Evolutionary conservation across 148 eudicot species (phyloP), one percentile per base, ranked within the genome.

Genomic region (Persicaria maculosa): DNA sequence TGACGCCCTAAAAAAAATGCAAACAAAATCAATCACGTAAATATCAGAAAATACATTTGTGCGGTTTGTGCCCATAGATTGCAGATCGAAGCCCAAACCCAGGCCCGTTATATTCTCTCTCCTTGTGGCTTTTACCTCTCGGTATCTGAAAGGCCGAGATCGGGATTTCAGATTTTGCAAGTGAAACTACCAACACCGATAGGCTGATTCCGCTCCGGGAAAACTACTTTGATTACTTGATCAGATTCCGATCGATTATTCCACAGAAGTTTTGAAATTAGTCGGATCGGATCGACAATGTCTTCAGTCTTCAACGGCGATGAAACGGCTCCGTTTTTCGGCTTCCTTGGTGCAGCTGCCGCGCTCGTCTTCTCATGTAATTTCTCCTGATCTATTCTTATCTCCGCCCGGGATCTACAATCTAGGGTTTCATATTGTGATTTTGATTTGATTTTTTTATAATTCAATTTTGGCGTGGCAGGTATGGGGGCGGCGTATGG

Each of bases 401-500:
- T 16, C 47, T 14, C 0, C 20, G 47, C 15, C 10, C 1, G 44
- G 14, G 11, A 16, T 6, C 40, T 31, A 31, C 40, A 1, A 1
- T 31, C 40, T 31, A 31, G 40, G 40, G 40, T 31, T 31, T 31
- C 40, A 2, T 31, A 31, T 31, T 31, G 40, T 31, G 40, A 31
- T 1, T 22, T 25, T 6, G 5, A n/a, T 64, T 64, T 22, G 68
- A 20, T 64, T 22, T 25, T 9, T 6, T 20, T 31, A 31, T 9
- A 15, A 11, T 17, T 64, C 40, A 64, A 17, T 22, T 25, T 31
- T 64, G 43, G 36, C 14, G 25, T 64, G 40, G 40, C 58, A 72
- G 74, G 74, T 50, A 72, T 72, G 74, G 74, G 74, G 15, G 74
- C 74, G 31, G 74, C 74, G 44, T 72, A 72, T 72, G 74, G 74